Conservation (phyloP, 2,329 filamentous ascomycete species). For the Arthrinium phaeospermum region DNA sequence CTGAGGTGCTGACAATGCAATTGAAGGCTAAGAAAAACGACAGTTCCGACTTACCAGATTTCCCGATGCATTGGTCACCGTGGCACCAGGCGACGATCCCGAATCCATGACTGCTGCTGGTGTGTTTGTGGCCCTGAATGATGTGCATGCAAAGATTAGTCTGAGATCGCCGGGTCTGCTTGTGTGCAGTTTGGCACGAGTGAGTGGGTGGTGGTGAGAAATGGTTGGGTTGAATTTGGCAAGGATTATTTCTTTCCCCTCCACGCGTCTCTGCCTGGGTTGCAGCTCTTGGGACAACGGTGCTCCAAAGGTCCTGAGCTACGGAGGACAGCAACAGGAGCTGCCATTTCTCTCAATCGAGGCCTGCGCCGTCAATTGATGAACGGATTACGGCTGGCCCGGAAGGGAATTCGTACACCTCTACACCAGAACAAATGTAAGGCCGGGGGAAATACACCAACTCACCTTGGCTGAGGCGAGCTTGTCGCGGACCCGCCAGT, state of each 20-base stretch:
- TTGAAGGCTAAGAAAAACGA: neutral
- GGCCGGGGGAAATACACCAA: conserved; percentile 19
- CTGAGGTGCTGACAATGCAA: neutral
- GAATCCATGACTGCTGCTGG: conserved; percentile 26
- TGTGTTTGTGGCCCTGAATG: neutral
- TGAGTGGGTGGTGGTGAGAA: neutral
- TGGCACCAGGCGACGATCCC: conserved; percentile 38
- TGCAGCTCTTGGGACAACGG: neutral
- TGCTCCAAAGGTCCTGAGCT: neutral
- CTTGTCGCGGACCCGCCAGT: conserved; percentile 45
- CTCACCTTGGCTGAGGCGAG: conserved; percentile 56
- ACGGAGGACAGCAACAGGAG: neutral
- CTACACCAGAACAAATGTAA: neutral
- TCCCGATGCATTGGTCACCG: conserved; percentile 37
- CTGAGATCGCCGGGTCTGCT: neutral
- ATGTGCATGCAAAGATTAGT: neutral
- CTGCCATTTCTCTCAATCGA: neutral
- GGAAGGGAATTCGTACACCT: neutral
- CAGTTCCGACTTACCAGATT: conserved; percentile 35
- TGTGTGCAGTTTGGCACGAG: neutral
- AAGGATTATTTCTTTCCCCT: neutral
- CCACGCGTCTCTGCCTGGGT: neutral
- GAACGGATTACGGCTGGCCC: too few relatives aligned
- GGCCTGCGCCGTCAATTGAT: neutral
- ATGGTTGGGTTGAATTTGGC: neutral